Evolutionary conservation across 2,329 filamentous ascomycete species (phyloP), one percentile per base, ranked within the genome.

Genomic region (Rosellinia necatrix): DNA sequence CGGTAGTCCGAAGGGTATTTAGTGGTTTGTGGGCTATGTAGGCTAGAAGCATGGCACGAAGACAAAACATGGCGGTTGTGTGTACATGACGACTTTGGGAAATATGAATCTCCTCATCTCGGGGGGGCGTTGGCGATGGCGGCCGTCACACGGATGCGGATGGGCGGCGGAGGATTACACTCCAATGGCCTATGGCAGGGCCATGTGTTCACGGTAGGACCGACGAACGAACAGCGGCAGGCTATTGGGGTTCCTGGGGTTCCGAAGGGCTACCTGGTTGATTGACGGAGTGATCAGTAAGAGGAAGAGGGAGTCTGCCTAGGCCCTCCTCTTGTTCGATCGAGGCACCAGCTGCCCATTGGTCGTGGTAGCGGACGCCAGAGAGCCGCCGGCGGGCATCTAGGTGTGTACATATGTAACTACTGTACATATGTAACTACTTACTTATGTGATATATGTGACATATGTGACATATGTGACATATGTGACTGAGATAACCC

Each of bases 11-110:
- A 55, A 59, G 50, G 55, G 24, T 38, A 47, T 50, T 52, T 59
- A 53, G 58, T 41, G 52, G 5, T 9, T 37, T 21, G 34, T 10
- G 15, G 32, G 32, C 15, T 37, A 10, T 5, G 4, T 12, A 63
- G 53, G 54, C 24, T 47, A 27, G 35, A 56, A 60, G 64, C 51
- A 54, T 57, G 53, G 65, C 68, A 58, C 57, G 48, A 68, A 66
- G 57, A 66, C 66, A 59, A 61, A 59, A 63, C 61, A 64, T 49
- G 57, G 49, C 70, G 70, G 71, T 62, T 71, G 66, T 70, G 66
- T 70, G 60, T 68, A 69, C 72, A 69, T 57, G 63, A 68, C 63
- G 70, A 70, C 67, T 70, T 69, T 69, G 71, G 71, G 69, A 68
- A 67, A 68, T 65, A 67, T 64, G 58, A 64, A 64, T 63, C 53